phyloP scores from a whole-genome alignment of 1,284 basidiomycete species.

The Rhodotorula sp. region DNA sequence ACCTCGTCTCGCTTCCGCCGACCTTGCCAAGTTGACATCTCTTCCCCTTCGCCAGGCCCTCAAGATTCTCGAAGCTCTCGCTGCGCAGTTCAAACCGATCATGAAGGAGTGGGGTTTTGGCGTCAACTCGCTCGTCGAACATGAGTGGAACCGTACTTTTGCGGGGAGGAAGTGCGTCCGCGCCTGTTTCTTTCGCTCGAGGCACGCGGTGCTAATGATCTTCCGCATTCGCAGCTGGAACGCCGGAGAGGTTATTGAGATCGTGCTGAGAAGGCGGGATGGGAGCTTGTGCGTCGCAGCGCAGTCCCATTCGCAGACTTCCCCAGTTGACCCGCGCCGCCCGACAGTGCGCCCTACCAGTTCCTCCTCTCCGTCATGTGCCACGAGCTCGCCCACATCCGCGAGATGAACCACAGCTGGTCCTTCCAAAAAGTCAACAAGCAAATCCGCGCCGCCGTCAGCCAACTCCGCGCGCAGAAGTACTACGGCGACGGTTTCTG shows the following conservation, averaged over 20 bases:
- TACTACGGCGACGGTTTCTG: conserved; percentile 39
- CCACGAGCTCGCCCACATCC: conserved; percentile 33
- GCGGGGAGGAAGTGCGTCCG: conserved; percentile 18
- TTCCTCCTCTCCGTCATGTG: conserved; percentile 34
- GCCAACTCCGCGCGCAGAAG: conserved; percentile 4
- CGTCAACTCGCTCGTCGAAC: conserved; percentile 29
- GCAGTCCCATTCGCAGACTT: not conserved
- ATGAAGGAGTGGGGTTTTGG: conserved; percentile 30
- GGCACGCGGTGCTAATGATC: not conserved
- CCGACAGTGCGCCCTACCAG: conserved; percentile 23
- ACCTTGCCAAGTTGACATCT: no score
- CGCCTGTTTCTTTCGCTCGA: conserved; percentile 8
- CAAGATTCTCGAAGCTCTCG: conserved; percentile 28
- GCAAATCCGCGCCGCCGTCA: conserved; percentile 21
- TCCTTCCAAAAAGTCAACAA: conserved; percentile 25
- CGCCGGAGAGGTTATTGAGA: conserved; percentile 52
- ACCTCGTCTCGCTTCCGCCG: not conserved
- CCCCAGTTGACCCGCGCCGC: not conserved
- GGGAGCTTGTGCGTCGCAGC: conserved; percentile 45
- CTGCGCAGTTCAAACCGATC: conserved; percentile 37
- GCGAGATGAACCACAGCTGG: conserved; percentile 22
- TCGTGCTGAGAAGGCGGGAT: conserved; percentile 49
- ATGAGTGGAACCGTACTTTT: conserved; percentile 31
- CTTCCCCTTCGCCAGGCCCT: conserved; percentile 11
- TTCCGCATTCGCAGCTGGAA: conserved; percentile 46